These are phyloP conservation scores for Aspergillus sergii DNA, from an alignment of 2,329 filamentous ascomycete species.

Conservation along the genomic window DNA sequence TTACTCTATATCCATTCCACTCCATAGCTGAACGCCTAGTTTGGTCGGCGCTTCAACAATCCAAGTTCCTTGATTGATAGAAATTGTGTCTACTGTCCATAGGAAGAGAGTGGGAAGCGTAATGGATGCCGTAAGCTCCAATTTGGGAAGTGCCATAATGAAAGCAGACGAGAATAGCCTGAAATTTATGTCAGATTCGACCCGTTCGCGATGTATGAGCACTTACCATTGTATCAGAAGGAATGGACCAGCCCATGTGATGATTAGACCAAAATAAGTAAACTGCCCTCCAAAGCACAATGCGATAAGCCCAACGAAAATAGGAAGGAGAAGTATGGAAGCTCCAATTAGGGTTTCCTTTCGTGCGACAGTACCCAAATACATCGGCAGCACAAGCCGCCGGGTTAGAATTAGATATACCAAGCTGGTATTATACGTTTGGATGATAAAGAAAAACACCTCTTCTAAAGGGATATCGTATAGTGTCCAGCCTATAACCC, in stretches of 20 bases:
- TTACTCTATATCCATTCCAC: slow-evolving; percentile 66
- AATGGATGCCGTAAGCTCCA: slow-evolving; percentile 63
- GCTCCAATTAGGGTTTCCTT: neutral
- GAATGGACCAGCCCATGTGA: slow-evolving; percentile 70
- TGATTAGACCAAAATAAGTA: slow-evolving; percentile 70
- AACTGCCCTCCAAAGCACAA: slow-evolving; percentile 47
- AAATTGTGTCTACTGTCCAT: slow-evolving; percentile 72
- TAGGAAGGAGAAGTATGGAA: neutral
- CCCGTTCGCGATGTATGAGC: slow-evolving; percentile 51
- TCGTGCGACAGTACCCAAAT: slow-evolving; percentile 48
- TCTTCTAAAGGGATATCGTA: slow-evolving; percentile 71
- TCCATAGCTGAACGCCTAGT: slow-evolving; percentile 60
- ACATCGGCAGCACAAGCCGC: slow-evolving; percentile 58
- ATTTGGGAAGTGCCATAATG: slow-evolving; percentile 60
- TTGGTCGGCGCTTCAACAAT: slow-evolving; percentile 70
- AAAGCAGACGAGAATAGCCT: slow-evolving; percentile 40
- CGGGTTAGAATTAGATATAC: slow-evolving; percentile 70
- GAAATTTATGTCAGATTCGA: slow-evolving; percentile 49
- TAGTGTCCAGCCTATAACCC: slow-evolving; percentile 64
- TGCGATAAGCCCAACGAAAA: slow-evolving; percentile 41
- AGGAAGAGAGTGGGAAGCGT: slow-evolving; percentile 67
- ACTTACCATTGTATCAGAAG: slow-evolving; percentile 62
- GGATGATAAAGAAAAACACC: slow-evolving; percentile 75
- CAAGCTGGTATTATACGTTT: slow-evolving; percentile 66
- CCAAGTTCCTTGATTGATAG: slow-evolving; percentile 70